Evolutionary conservation across 208 protist species (phyloP), one percentile per base, ranked within the genome.

Genomic region (Trypanosoma cruzi): DNA sequence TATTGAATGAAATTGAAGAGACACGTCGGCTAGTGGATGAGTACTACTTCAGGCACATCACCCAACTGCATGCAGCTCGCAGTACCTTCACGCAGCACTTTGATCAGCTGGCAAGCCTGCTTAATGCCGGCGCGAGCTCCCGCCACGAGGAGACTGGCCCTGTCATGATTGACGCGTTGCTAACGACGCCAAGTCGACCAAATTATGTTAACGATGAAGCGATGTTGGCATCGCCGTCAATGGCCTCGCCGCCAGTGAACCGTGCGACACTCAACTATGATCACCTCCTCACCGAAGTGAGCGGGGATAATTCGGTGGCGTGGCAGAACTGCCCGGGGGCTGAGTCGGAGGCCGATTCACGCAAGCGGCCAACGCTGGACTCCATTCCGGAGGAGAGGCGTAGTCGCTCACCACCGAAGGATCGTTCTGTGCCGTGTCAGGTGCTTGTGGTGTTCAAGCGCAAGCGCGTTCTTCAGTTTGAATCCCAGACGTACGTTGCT

Each of bases 371-470:
- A 13, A 83, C 82, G 31, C 64, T 79, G 4, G 81, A 89, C 10
- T 69, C 77, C 24, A 72, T 91, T 46, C 67, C 64, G 8, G 59
- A 73, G 10, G 64, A 68, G 18, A 61, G 4, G 46, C 70, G 79
- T 18, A 58, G 73, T 18, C 68, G 71, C 52, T 82, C 84, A 1
- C 82, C 82, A 22, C 89, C 85, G 16, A 68, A 79, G 18, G 82
- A 92, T 67, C 73, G 34, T 59, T 82, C 71, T 74, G 63, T 68
- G 13, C 83, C 96, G 62, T 84, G 98, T 73, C 73, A 98, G 74
- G 83, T 97, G 68, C 84, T 95, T 24, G 92, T 97, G 4, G 78
- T 90, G 76, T 97, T 97, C 66, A 97, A 97, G 74, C 85, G 88
- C 8, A 87, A 93, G 71, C 87, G 89, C 42, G 78, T 89, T 37